Base-by-base conservation (phyloP, 345 rosid species). In the Nasturtium officinale region DNA sequence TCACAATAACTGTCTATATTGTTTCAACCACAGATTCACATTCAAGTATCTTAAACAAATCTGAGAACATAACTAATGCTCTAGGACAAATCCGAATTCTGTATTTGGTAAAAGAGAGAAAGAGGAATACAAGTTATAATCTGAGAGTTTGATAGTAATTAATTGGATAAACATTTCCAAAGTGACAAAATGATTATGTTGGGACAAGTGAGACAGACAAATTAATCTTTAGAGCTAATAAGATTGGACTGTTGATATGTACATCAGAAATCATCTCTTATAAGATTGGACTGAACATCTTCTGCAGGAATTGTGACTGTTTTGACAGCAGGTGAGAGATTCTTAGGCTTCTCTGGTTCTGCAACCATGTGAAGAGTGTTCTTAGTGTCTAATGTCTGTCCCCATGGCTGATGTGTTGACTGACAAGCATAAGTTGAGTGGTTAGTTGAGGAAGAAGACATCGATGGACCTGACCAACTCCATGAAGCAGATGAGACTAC, bases 371-470 rank as follows among this genome's bases (percentile, higher is more conserved):
- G 71, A 48, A 77, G 67, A 29, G 76, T 38, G 61, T 71, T 38
- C 48, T 21, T 77, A n/a, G 80, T 69, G 54, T 69, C 76, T 6
- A 65, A 2, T 32, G 76, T 77, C 47, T 71, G 71, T 56, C 80
- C 75, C 80, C 80, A 71, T 64, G 75, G 71, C 66, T 70, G 76
- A 56, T 77, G 55, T 0, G 51, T 46, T 21, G 63, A 9, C 55
- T 56, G 76, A 40, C n/a, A 51, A 37, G 70, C 76, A 42, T 28
- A 52, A 33, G 68, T 60, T 37, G 79, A 77, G 26, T 45, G 9
- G 51, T 62, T 69, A 1, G 79, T 5, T 2, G 79, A 62, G 17
- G 71, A 76, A 63, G 72, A 58, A 28, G 75, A 43, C 13, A 67
- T 11, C 6, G 78, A 67, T 0, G 68, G 78, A 32, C 7, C 79